Base-by-base conservation (phyloP, 768 basidiomycete species). In the Agaricus sinodeliciosus region DNA sequence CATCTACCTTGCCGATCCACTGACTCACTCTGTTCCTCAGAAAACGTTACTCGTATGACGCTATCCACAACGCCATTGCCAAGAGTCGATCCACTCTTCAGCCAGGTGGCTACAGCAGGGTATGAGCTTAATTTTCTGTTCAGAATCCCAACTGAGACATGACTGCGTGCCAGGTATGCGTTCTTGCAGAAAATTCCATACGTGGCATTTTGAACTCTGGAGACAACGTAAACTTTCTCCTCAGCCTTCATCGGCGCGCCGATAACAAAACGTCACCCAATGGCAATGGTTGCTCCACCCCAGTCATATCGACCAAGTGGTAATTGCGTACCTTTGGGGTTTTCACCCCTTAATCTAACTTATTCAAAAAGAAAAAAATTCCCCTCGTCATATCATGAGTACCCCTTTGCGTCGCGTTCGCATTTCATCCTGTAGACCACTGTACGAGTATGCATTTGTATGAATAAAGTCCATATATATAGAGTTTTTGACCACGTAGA, bases 41-140 rank as follows among this genome's bases (percentile, higher is more conserved):
- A 54, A 76, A 82, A 51, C 75, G 87, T 62, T 90, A 90, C 61
- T 79, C 85, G 0, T 82, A 87, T 60, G 88, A 90, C 57, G 80
- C 82, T 9, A 87, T 91, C 50, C 90, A 91, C 65, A 91, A 90
- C 62, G 78, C 80, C 8, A 87, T 91, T 62, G 73, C 89, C 15
- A 77, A 76, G 54, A 82, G 85, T 60, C 82, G 82, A 42, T 79
- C 81, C 16, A 70, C 79, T 15, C 70, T 89, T 13, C 76, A 81
- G 55, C 73, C 78, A 1, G 81, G 75, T 26, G 75, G 76, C 13
- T 78, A 76, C 57, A 72, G 72, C 58, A 67, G 76, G 56, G 77
- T 78, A 53, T 54, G 73, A 65, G 22, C 7, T 44, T 43, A 41
- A 36, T 52, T 51, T 48, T 18, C 34, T 39, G 6, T 28, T 31